Conservation (phyloP, 2,329 filamentous ascomycete species). For the Aspergillus vadensis region DNA sequence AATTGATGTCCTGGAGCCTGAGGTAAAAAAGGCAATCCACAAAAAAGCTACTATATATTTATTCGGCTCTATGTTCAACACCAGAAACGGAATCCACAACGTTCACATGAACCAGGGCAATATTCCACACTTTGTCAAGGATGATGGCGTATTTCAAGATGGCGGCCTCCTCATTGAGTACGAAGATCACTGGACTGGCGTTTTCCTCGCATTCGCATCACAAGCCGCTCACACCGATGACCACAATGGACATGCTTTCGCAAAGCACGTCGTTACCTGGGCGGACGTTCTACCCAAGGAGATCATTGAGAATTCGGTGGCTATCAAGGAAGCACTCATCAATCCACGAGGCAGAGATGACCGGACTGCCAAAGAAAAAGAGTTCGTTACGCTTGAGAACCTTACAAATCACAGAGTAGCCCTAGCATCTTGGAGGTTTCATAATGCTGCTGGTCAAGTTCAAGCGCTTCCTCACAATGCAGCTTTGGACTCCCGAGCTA, state of each 20-base stretch:
- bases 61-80: constrained; percentile 15
- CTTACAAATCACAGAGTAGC: constrained; percentile 14
- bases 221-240: constrained; percentile 20
- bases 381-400: constrained; percentile 17
- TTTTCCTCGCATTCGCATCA: constrained; percentile 22
- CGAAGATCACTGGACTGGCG: constrained; percentile 15
- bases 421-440: constrained; percentile 14
- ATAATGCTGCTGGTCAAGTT: constrained; percentile 15
- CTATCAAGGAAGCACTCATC: constrained; percentile 14
- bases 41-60: constrained; percentile 16
- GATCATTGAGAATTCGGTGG: constrained; percentile 12
- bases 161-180: constrained; percentile 19
- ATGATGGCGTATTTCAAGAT: constrained; percentile 21
- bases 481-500: constrained; percentile 11
- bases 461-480: constrained; percentile 13
- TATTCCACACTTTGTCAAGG: not conserved
- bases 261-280: constrained; percentile 9
- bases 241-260: constrained; percentile 14
- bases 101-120: constrained; percentile 25
- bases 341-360: not conserved
- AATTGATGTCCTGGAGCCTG: constrained; percentile 20
- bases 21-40: constrained; percentile 13
- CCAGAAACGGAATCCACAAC: constrained; percentile 17
- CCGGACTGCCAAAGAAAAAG: not conserved
- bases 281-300: constrained; percentile 11